A percentile compares a stretch with the other conserved stretches of the same genome.
Evolutionary conservation across 2,329 filamentous ascomycete genomes (phyloP).

Genomic region (Talaromyces amestolkiae): DNA sequence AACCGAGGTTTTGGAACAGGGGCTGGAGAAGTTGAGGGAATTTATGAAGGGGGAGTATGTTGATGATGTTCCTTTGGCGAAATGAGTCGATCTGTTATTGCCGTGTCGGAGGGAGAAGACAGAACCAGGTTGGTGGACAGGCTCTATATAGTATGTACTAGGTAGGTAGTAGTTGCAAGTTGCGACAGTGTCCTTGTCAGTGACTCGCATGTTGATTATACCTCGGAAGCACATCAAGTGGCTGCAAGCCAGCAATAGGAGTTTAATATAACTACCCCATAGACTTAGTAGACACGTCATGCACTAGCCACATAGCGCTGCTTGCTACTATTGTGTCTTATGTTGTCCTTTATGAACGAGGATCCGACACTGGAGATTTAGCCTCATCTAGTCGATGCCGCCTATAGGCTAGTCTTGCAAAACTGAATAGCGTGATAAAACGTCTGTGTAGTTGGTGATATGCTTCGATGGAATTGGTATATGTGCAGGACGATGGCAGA

Average conservation of each 20-base stretch:
- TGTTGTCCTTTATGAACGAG: too few relatives aligned
- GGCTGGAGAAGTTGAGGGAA: conserved; percentile 54
- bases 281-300: neutral
- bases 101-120: neutral
- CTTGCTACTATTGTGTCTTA: too few relatives aligned
- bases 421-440: too few relatives aligned
- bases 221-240: neutral
- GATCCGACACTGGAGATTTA: too few relatives aligned
- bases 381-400: too few relatives aligned
- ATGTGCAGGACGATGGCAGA: neutral
- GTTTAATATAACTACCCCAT: neutral
- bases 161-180: neutral
- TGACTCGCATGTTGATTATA: neutral
- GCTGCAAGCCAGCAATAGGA: neutral
- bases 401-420: too few relatives aligned
- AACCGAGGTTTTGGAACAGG: conserved; percentile 66
- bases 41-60: conserved; percentile 56
- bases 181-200: neutral
- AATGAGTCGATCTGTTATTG: neutral
- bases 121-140: too few relatives aligned
- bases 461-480: neutral
- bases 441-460: too few relatives aligned
- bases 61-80: conserved; percentile 46
- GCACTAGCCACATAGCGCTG: neutral
- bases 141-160: neutral